A percentile compares a stretch with the other conserved stretches of the same genome.
Evolutionary conservation across 2,329 filamentous ascomycete species (phyloP).

Genomic region (Phialophora macrospora): DNA sequence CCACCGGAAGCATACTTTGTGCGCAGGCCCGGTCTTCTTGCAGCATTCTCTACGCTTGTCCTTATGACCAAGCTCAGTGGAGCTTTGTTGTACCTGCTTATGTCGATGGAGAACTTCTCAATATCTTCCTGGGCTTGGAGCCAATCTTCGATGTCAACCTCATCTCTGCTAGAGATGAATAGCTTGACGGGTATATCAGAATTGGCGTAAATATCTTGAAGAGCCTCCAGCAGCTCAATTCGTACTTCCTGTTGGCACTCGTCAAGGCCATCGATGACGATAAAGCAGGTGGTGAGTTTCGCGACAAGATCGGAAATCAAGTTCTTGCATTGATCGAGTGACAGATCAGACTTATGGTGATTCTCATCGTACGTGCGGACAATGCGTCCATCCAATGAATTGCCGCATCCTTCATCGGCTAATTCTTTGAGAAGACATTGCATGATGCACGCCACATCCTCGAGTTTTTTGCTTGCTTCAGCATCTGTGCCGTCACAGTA

Average conservation of each 20-base stretch:
- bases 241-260: background rate
- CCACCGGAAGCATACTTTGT: background rate
- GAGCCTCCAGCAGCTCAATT: background rate
- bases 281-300: background rate
- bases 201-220: background rate
- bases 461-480: background rate
- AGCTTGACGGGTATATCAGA: background rate
- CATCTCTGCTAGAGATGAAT: background rate
- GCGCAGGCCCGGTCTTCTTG: background rate
- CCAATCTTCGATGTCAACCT: background rate
- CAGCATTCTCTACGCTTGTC: background rate
- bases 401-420: background rate
- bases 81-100: background rate
- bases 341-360: background rate
- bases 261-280: background rate
- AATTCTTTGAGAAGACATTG: background rate
- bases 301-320: background rate
- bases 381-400: background rate
- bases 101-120: background rate
- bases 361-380: background rate
- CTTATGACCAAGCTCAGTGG: background rate
- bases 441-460: background rate
- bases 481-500: slow-evolving; percentile 1
- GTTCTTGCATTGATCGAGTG: background rate
- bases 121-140: background rate